A percentile compares a stretch with the other conserved stretches of the same genome.
These are phyloP conservation scores for Fusarium fracticaudum DNA, from an alignment of 2,329 filamentous ascomycete species.

Conservation along the genomic window DNA sequence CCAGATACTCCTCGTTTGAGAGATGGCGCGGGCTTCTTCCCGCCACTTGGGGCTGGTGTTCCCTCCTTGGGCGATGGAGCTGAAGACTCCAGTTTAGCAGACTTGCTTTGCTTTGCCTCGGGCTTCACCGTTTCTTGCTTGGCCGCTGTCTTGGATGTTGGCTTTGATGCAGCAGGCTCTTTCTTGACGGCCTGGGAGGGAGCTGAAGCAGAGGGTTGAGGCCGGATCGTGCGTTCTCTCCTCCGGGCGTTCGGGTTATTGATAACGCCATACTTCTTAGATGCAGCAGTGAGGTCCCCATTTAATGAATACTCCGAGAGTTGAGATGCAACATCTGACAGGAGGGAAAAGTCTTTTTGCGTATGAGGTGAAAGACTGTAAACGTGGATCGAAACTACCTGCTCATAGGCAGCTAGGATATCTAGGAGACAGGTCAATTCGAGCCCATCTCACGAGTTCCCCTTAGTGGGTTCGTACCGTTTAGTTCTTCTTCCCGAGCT, in stretches of 20 bases:
- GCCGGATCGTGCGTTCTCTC: constrained; percentile 54
- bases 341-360: constrained; percentile 73
- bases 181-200: constrained; percentile 37
- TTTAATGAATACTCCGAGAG: constrained; percentile 63
- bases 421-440: constrained; percentile 56
- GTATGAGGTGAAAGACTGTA: constrained; percentile 83
- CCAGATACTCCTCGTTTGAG: constrained; percentile 67
- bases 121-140: constrained; percentile 30
- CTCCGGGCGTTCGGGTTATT: constrained; percentile 73
- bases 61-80: constrained; percentile 37
- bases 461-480: constrained; percentile 53
- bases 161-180: constrained; percentile 21
- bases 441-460: background rate
- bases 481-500: constrained; percentile 76
- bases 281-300: constrained; percentile 68
- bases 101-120: constrained; percentile 21
- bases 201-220: constrained; percentile 39
- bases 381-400: constrained; percentile 82
- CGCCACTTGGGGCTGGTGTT: constrained; percentile 39
- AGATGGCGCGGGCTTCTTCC: constrained; percentile 49
- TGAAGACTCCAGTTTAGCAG: constrained; percentile 45
- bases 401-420: constrained; percentile 72
- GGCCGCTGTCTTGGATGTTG: constrained; percentile 36
- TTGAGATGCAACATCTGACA: constrained; percentile 76
- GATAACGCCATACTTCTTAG: constrained; percentile 77